Evolutionary conservation across 2,329 filamentous ascomycete species (phyloP).

Genomic region (Chaetoscypha palmicola): DNA sequence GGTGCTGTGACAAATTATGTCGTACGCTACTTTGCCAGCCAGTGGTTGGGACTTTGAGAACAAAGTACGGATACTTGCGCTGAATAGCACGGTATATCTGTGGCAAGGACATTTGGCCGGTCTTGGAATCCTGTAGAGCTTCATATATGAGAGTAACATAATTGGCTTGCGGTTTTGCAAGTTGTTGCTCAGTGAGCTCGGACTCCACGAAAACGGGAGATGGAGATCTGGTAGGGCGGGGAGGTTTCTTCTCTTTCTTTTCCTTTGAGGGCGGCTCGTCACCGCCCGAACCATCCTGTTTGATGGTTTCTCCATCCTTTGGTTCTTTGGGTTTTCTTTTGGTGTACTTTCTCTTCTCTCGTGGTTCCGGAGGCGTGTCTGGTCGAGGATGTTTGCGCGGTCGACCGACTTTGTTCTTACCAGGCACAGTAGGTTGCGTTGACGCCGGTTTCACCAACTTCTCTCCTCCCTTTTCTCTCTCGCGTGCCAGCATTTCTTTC

Average conservation of each 20-base stretch:
- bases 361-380: constrained; percentile 46
- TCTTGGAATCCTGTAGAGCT: constrained; percentile 43
- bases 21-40: constrained; percentile 58
- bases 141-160: constrained; percentile 53
- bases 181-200: constrained; percentile 63
- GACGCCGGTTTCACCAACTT: constrained; percentile 41
- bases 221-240: constrained; percentile 37
- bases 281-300: constrained; percentile 47
- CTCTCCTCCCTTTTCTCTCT: constrained; percentile 45
- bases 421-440: constrained; percentile 8
- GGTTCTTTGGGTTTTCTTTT: constrained; percentile 50
- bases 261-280: constrained; percentile 37
- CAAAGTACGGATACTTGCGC: constrained; percentile 51
- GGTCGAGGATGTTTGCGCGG: constrained; percentile 57
- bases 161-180: constrained; percentile 56
- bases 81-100: constrained; percentile 54
- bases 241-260: constrained; percentile 51
- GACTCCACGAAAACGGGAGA: constrained; percentile 45
- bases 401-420: constrained; percentile 58
- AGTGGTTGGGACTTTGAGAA: constrained; percentile 43
- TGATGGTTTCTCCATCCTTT: constrained; percentile 35
- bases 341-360: constrained; percentile 61
- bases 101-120: constrained; percentile 47
- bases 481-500: constrained; percentile 40
- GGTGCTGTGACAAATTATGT: constrained; percentile 51